phyloP scores from a whole-genome alignment of 495 filamentous ascomycete species.

The Glutinoglossum americanum region DNA sequence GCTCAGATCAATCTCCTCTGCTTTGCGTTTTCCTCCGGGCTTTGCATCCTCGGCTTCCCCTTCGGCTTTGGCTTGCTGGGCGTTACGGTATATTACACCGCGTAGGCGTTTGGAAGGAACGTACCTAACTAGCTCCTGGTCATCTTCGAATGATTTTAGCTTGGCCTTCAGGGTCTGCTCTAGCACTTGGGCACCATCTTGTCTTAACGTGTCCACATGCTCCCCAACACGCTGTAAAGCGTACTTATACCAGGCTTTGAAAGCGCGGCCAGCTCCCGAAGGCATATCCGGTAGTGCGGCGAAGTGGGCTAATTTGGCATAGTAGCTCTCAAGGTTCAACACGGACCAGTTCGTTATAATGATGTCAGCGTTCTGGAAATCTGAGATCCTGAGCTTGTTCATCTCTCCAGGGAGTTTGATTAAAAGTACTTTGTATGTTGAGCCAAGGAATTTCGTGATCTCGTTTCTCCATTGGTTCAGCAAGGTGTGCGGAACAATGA shows the following conservation, averaged over 20 bases:
- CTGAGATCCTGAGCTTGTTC: conserved; percentile 14
- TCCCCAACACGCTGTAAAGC: conserved; percentile 20
- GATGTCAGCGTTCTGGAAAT: conserved; percentile 29
- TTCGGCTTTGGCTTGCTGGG: conserved; percentile 7
- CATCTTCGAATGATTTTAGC: conserved; percentile 9
- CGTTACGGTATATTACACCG: conserved; percentile 8
- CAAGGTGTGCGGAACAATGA: conserved; percentile 42
- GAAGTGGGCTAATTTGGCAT: conserved; percentile 26
- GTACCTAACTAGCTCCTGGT: conserved; percentile 8
- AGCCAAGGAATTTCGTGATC: conserved; percentile 32
- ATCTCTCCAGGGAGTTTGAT: conserved; percentile 19
- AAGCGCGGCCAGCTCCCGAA: conserved; percentile 21
- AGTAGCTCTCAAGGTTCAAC: conserved; percentile 25
- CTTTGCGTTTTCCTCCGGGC: neutral
- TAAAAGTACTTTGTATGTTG: conserved; percentile 20
- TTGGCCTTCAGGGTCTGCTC: conserved; percentile 13
- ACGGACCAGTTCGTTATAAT: conserved; percentile 31
- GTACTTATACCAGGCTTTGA: conserved; percentile 31
- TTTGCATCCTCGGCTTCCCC: neutral
- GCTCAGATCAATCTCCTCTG: neutral
- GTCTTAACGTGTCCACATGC: conserved; percentile 20
- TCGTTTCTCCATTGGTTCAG: conserved; percentile 46
- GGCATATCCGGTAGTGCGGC: conserved; percentile 26
- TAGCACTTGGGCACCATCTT: conserved; percentile 12
- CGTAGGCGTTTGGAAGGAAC: conserved; percentile 14